phyloP scores from a whole-genome alignment of 2,329 filamentous ascomycete genomes.

The Fusarium gaditjirri region DNA sequence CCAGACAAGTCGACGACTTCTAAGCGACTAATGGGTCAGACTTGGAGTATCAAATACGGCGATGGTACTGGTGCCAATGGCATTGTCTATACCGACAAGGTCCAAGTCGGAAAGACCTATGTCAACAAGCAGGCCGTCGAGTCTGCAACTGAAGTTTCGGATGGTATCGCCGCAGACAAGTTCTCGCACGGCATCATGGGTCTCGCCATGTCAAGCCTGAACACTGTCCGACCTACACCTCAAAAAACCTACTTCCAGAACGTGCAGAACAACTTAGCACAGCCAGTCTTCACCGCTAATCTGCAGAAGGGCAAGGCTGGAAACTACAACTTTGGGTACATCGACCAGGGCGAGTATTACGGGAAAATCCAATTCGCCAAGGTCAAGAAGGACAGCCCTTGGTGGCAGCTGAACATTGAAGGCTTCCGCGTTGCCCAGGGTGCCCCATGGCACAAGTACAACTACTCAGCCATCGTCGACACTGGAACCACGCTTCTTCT shows the following conservation, averaged over 20 bases:
- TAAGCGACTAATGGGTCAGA: slow-evolving; percentile 53
- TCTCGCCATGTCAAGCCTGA: slow-evolving; percentile 47
- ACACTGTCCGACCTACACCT: slow-evolving; percentile 48
- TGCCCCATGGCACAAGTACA: slow-evolving; percentile 23
- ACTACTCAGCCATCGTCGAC: slow-evolving; percentile 70
- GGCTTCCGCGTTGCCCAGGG: slow-evolving; percentile 64
- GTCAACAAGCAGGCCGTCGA: slow-evolving; percentile 73
- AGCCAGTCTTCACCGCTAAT: slow-evolving; percentile 53
- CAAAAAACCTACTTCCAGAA: slow-evolving; percentile 53
- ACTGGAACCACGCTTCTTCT: slow-evolving; percentile 77
- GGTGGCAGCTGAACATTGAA: slow-evolving; percentile 69
- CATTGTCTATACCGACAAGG: slow-evolving; percentile 73
- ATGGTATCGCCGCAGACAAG: slow-evolving; percentile 48
- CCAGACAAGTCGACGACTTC: slow-evolving; percentile 56
- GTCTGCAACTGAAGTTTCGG: slow-evolving; percentile 68
- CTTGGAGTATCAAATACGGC: slow-evolving; percentile 72
- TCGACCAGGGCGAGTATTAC: slow-evolving; percentile 66
- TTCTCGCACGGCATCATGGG: slow-evolving; percentile 53
- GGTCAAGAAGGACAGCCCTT: slow-evolving; percentile 64
- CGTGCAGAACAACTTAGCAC: slow-evolving; percentile 43
- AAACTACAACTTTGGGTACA: slow-evolving; percentile 58
- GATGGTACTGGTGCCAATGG: slow-evolving; percentile 72
- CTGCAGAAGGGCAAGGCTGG: slow-evolving; percentile 47
- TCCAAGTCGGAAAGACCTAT: slow-evolving; percentile 68
- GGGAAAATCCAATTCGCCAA: slow-evolving; percentile 66